Conservation (phyloP, 192 early-diverging fungal species). For the Mortierella claussenii region DNA sequence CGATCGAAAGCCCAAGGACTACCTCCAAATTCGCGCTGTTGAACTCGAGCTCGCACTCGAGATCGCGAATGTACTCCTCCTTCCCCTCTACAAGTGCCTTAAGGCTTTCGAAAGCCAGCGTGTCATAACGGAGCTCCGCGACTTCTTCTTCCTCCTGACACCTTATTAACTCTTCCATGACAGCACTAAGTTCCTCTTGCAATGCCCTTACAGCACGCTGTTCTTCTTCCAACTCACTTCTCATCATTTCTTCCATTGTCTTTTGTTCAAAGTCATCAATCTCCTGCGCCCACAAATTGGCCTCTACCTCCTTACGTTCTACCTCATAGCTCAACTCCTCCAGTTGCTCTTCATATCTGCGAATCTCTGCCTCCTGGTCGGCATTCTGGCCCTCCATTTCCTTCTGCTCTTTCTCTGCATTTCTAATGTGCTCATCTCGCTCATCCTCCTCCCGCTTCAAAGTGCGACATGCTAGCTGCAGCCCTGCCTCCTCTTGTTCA, state of each 20-base stretch:
- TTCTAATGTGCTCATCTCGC: background rate
- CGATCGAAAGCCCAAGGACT: conserved; percentile 23
- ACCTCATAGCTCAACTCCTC: conserved; percentile 10
- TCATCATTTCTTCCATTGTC: too few relatives aligned
- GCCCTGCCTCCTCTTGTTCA: background rate
- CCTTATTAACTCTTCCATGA: too few relatives aligned
- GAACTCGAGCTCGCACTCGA: background rate
- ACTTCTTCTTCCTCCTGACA: too few relatives aligned
- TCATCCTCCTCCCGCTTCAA: conserved; percentile 15
- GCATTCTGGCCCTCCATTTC: conserved; percentile 6
- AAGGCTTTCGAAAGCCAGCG: too few relatives aligned
- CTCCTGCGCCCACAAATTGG: background rate
- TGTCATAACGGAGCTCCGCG: too few relatives aligned
- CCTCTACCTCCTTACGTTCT: background rate
- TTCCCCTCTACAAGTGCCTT: too few relatives aligned
- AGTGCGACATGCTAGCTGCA: background rate
- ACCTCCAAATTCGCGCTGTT: conserved; percentile 4
- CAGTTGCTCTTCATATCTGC: conserved; percentile 8
- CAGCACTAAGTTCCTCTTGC: too few relatives aligned
- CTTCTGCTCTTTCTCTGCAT: conserved; percentile 6
- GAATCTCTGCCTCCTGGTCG: conserved; percentile 15
- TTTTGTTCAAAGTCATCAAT: too few relatives aligned
- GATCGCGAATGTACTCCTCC: conserved; percentile 2
- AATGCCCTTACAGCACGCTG: too few relatives aligned
- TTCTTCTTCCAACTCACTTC: too few relatives aligned